Evolutionary conservation across 192 early-diverging fungal genomes (phyloP), one percentile per base, ranked within the genome.

Genomic region (Coemansia sp.): DNA sequence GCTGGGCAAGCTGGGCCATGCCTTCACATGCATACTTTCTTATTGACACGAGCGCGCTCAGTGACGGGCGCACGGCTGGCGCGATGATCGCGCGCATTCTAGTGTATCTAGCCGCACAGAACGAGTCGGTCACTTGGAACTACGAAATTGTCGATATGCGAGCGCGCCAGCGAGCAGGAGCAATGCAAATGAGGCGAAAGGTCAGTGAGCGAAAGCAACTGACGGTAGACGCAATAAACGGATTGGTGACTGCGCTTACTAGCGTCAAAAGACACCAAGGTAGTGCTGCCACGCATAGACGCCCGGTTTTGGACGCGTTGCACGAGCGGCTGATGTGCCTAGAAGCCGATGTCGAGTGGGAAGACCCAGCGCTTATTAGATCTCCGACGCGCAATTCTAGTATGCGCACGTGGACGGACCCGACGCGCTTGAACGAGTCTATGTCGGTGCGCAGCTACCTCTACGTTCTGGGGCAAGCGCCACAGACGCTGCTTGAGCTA

Each of bases 331-430:
- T 82, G 31, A 82, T 76, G 74, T 76, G 79, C 46, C 20, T 82
- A 17, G 79, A 82, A 45, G 70, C 79, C 0, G 79, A 82, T 43
- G 71, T 82, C 9, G 79, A 82, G 65, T 82, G 79, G 79, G 74
- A 74, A 7, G 79, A 82, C 27, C 79, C 79, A 8, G 74, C 79
- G 2, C 36, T 76, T 37, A 76, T 82, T 68, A 67, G 74, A 58
- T 82, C 79, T 46, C 79, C 79, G 0, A 70, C 67, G 22, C 62
- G 70, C 8, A 59, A 43, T 14, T 17, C 56, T 2, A 36, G 59
- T 10, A 31, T 54, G 37, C 73, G 70, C 2, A 45, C 64, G 9
- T 76, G 79, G 79, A 60, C 71, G 0, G 79, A 82, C 40, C 74
- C 79, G 3, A 76, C 73, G 38, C 79, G 74, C 29, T 38, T 73